Evolutionary conservation across 2,329 filamentous ascomycete genomes (phyloP), one percentile per base, ranked within the genome.

Genomic region (Xylariaceae sp.): DNA sequence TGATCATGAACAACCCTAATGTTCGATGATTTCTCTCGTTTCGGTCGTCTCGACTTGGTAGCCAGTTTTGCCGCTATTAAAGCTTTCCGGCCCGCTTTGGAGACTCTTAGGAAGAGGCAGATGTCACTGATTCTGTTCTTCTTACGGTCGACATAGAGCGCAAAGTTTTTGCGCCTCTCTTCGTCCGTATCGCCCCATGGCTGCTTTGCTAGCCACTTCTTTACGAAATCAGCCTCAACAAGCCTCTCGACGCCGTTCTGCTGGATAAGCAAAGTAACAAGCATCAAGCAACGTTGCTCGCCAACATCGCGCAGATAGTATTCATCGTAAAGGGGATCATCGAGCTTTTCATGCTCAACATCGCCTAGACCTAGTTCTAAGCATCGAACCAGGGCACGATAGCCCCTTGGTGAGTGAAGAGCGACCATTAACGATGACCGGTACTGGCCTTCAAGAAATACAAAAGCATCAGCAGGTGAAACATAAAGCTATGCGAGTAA

Each of bases 161-260:
- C 73, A 66, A 86, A 88, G 65, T 82, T 85, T 13, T 70, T 73
- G 47, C 79, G 75, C 60, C 85, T 80, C 57, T 82, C 78, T 1
- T 79, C 68, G 10, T 67, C 74, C 1, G 73, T 74, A 15, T 78
- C 75, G 17, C 88, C 88, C 77, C 88, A 92, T 6, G 84, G 82
- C 71, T 92, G 90, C 66, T 83, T 85, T 39, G 78, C 81, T n/a
- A 92, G 80, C 89, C 89, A 92, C 58, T 83, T 84, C 61, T 87
- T 85, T 45, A 92, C 80, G 62, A 92, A 84, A 5, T 80, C 80
- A 44, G 86, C 84, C 69, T 83, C 78, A 57, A 87, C 74, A 15
- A 91, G 73, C 56, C 80, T 80, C 30, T 79, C 78, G 1, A 80
- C 75, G 15, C 83, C 80, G 65, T 83, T 82, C 62, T 82, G 82